A percentile compares a stretch with the other conserved stretches of the same genome.
Evolutionary conservation across 176 grass and related monocot species (phyloP).

Genomic region (Phragmites australis): DNA sequence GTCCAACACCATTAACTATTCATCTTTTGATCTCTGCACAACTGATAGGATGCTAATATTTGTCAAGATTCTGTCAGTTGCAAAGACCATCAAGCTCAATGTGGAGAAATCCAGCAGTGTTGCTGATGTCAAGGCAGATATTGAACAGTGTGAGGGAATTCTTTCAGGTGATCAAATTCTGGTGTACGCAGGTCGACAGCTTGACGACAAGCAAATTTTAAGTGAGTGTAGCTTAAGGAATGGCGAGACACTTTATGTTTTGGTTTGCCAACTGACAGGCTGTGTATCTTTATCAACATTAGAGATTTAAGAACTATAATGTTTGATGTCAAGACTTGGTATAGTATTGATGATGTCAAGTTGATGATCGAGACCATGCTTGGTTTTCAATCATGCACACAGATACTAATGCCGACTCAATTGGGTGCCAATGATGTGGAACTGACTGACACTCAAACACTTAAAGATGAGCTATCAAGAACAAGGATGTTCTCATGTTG

Average conservation of each 20-base stretch:
- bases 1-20: no score
- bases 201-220: conserved; percentile 24
- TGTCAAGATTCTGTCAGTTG: conserved; percentile 36
- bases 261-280: conserved; percentile 5
- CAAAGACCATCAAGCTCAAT: conserved; percentile 36
- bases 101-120: conserved; percentile 18
- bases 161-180: conserved; percentile 15
- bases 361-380: conserved; percentile 27
- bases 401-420: background rate
- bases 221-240: conserved; percentile 15
- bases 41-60: conserved; percentile 35
- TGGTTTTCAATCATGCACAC: conserved; percentile 7
- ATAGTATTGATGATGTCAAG: conserved; percentile 44
- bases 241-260: conserved; percentile 9
- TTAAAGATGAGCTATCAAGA: background rate
- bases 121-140: conserved; percentile 30
- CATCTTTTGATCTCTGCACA: conserved; percentile 26
- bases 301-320: background rate
- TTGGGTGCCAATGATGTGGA: background rate
- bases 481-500: conserved; percentile 10
- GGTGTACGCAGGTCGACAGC: conserved; percentile 6
- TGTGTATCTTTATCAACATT: conserved; percentile 4
- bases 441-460: background rate
- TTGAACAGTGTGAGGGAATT: conserved; percentile 16
- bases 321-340: conserved; percentile 34